Conservation (phyloP, 2,329 filamentous ascomycete species). For the Diaporthe ampelina region DNA sequence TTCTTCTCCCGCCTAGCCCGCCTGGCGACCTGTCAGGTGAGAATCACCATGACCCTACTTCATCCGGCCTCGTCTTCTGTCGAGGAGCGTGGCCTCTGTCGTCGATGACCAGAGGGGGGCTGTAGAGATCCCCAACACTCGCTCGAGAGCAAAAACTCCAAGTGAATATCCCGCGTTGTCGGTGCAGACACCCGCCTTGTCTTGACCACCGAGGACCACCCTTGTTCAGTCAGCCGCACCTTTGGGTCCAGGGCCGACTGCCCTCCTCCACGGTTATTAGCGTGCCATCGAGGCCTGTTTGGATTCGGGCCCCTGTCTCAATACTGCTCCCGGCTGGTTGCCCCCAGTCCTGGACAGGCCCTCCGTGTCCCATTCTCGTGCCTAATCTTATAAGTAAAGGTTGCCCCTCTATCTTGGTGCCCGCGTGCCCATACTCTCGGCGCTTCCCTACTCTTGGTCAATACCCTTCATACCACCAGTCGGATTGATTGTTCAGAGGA, state of each 20-base stretch:
- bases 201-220: constrained; percentile 14
- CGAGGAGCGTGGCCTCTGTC: neutral
- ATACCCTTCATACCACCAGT: neutral
- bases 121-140: neutral
- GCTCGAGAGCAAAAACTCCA: neutral
- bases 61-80: neutral
- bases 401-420: constrained; percentile 10
- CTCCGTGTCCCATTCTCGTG: constrained; percentile 10
- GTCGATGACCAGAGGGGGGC: neutral
- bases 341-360: constrained; percentile 22
- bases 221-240: constrained; percentile 21
- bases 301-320: constrained; percentile 33
- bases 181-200: constrained; percentile 26
- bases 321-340: neutral
- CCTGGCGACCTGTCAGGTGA: too few species aligned
- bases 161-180: neutral
- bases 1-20: too few species aligned
- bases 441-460: neutral
- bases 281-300: constrained; percentile 33
- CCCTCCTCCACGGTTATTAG: constrained; percentile 24
- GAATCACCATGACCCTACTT: too few species aligned
- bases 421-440: neutral
- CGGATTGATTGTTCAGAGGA: neutral
- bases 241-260: constrained; percentile 17
- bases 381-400: constrained; percentile 30